These are phyloP conservation scores for Calophaca sinica DNA, from an alignment of 306 rosid genomes.

Conservation along the genomic window DNA sequence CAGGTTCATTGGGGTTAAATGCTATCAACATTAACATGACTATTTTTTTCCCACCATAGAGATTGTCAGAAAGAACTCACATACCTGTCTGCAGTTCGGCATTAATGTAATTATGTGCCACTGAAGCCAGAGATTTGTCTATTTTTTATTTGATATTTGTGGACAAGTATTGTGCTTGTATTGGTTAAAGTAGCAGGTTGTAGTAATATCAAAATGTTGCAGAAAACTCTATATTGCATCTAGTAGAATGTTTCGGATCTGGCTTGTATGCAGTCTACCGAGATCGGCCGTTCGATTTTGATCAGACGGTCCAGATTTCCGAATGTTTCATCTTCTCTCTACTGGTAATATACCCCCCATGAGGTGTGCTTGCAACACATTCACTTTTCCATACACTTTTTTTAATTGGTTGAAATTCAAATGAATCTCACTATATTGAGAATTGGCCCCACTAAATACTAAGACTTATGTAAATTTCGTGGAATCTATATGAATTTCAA, in stretches of 20 bases:
- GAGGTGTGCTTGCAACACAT: no score
- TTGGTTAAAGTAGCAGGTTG: not conserved
- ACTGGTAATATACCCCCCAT: not conserved
- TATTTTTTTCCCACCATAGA: not conserved
- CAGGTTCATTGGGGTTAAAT: slow-evolving; percentile 14
- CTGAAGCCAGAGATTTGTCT: slow-evolving; percentile 11
- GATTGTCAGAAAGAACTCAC: not conserved
- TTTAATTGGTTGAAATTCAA: no score
- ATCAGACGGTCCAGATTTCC: no score
- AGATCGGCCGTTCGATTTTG: no score
- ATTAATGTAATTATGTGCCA: slow-evolving; percentile 7
- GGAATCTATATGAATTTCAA: no score
- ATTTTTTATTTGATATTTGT: slow-evolving; percentile 3
- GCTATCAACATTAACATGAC: slow-evolving; percentile 4
- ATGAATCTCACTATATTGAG: no score
- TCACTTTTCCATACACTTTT: no score
- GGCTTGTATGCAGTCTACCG: no score
- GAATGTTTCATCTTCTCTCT: not conserved
- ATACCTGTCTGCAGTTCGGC: not conserved
- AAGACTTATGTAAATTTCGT: no score
- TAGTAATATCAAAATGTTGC: slow-evolving; percentile 18
- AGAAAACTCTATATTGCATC: slow-evolving; percentile 6
- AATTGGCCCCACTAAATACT: no score
- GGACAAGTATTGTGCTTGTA: not conserved
- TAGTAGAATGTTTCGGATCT: slow-evolving; percentile 6